Base-by-base conservation (phyloP, 2,329 filamentous ascomycete genomes). In the Arthrobotrys entomopaga region DNA sequence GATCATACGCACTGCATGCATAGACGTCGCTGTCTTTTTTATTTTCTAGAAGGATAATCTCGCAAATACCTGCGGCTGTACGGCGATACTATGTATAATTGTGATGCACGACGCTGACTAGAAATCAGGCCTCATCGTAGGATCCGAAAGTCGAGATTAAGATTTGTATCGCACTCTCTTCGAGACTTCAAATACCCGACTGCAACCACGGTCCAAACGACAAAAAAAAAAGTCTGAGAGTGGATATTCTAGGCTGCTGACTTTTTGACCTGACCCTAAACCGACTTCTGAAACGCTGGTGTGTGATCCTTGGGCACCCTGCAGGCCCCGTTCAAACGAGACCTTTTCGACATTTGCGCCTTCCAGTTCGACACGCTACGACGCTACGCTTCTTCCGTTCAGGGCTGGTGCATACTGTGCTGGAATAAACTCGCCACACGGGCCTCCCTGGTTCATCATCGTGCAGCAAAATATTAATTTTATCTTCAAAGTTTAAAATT, bases 241-340 rank as follows among this genome's bases (percentile, higher is more conserved):
- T 59, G 61, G 49, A 22, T 59, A 38, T 24, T 66, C 42, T 74
- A 67, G 63, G 70, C 63, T 73, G 58, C 70, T 34, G 29, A 34
- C 63, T 40, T 64, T 54, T 64, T 54, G 46, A 16, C 43, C 40
- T 26, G 65, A 22, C 64, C 29, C 15, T 54, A 10, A 15, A 26
- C 54, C 54, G 29, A 49, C 15, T 57, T 67, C 63, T 74, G 70
- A 74, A 74, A 74, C 70, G 54, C 52, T 67, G 63, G 70, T 73
- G 69, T 66, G 63, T 67, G 70, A 74, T 74, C 70, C 63, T 24
- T 63, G 40, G n/a, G 58, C 15, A 22, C 49, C 70, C 67, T 73
- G 67, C 67, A 72, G 48, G 29, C 61, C 49, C 11, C 52, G 52
- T 48, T 53, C 65, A 59, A 63, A 66, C 63, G 42, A 65, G 65